Base-by-base conservation (phyloP, 768 basidiomycete species). In the Tylopilus sp. region DNA sequence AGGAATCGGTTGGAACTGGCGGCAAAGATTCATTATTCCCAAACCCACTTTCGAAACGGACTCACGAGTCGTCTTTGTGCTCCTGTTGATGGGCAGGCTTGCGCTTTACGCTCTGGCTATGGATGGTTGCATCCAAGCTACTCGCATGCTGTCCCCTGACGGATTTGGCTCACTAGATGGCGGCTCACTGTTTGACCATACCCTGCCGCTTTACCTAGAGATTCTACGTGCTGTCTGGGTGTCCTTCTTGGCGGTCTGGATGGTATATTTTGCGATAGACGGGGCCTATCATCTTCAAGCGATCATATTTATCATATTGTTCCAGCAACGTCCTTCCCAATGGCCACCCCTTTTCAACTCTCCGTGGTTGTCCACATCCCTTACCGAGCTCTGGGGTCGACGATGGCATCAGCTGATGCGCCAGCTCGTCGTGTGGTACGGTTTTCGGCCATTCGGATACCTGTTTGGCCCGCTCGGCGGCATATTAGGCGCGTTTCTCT, bases 391-490 rank as follows among this genome's bases (percentile, higher is more conserved):
- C 41, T 89, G 87, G 87, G 72, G 78, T 0, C 65, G 57, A 44
- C 73, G 81, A 25, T 88, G 86, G 86, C 87, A 89, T 59, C 85
- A 86, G 55, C 49, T 83, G 16, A 81, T 86, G 64, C 77, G 86
- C 3, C 75, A 82, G 43, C 60, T 71, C n/a, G 82, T 88, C 56
- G 63, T 85, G 44, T 62, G 65, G 3, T 57, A 80, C n/a, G 85
- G 83, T 4, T 72, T 69, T 2, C 70, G 66, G 25, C 82, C 82
- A 0, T 57, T 80, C 10, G 58, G 62, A 7, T 55, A 62, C 44
- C 26, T 85, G 6, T 66, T 79, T 34, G 85, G 86, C 11, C 75
- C 77, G 9, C 52, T 65, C 0, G 84, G 80, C 1, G 74, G 72
- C 3, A 63, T 86, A 0, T 43, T 87, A 1, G 83, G 83, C 3